Conservation (phyloP, 164 flowering plant species). For the Magnolia officinalis region DNA sequence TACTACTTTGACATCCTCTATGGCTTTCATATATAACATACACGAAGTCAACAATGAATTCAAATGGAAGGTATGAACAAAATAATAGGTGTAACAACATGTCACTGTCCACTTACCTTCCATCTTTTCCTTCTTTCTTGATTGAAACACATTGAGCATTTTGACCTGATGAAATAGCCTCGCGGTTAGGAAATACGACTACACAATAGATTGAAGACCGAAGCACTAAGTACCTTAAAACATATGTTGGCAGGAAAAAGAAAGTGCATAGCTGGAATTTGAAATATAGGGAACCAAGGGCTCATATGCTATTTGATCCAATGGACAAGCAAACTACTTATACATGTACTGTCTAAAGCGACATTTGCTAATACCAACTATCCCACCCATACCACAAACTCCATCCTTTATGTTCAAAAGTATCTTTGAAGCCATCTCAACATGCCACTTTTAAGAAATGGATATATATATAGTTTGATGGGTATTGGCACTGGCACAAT, state of each 20-base stretch:
- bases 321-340: background rate
- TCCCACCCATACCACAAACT: no score
- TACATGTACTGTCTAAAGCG: background rate
- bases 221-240: background rate
- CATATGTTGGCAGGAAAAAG: background rate
- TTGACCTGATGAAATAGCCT: constrained; percentile 44
- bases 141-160: constrained; percentile 70
- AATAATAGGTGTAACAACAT: background rate
- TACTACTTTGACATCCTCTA: constrained; percentile 32
- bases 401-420: no score
- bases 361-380: background rate
- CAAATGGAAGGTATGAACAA: background rate
- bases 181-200: background rate
- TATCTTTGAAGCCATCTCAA: no score
- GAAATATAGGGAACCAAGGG: no score
- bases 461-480: no score
- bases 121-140: constrained; percentile 31
- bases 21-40: constrained; percentile 35
- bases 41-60: background rate
- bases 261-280: background rate
- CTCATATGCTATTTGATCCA: background rate
- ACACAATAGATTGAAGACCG: no score
- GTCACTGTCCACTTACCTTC: constrained; percentile 45
- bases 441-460: no score
- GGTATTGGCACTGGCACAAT: no score